Base-by-base conservation (phyloP, 306 rosid species). In the Cicer arietinum region DNA sequence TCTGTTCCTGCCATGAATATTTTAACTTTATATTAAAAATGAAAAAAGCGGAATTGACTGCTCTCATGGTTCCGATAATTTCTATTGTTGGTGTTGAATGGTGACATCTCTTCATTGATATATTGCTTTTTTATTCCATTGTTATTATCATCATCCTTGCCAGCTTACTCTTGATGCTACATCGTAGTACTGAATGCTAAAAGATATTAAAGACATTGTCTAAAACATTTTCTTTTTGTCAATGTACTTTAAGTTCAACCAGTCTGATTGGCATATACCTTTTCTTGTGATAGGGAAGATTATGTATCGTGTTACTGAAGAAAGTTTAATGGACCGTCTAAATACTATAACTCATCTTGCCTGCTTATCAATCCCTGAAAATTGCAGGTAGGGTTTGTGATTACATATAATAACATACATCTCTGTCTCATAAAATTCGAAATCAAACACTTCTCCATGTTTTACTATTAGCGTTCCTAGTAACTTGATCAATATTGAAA, bases 291-390 rank as follows among this genome's bases (percentile, higher is more conserved):
- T 70, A 94, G 98, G 94, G 76, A 79, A 72, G 82, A 71, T 84
- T 50, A 46, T 80, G 80, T 91, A 87, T 74, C 89, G 91, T 52
- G 96, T 90, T 44, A 90, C 90, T 13, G 85, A 91, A 87, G 92
- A 87, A 85, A 94, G 94, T 81, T 86, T 94, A 84, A 86, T 82
- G 85, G 98, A 91, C 74, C 96, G 97, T 41, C 82, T 90, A 45
- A 75, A 86, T 4, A 88, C 94, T 5, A 91, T 86, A 81, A 86
- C 84, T 53, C 85, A 75, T 75, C 86, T 84, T 54, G 83, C 89
- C 45, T 91, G 98, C 79, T 53, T 74, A 63, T 69, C 82, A 69
- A 85, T 94, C 60, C 85, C 87, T 56, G 84, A 75, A 60, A 75
- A 81, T 79, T 90, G 94, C 92, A 77, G 97, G 98, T 79, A 44